phyloP scores from a whole-genome alignment of 2,329 filamentous ascomycete species.

The Pseudopyrenochaeta lycopersici region DNA sequence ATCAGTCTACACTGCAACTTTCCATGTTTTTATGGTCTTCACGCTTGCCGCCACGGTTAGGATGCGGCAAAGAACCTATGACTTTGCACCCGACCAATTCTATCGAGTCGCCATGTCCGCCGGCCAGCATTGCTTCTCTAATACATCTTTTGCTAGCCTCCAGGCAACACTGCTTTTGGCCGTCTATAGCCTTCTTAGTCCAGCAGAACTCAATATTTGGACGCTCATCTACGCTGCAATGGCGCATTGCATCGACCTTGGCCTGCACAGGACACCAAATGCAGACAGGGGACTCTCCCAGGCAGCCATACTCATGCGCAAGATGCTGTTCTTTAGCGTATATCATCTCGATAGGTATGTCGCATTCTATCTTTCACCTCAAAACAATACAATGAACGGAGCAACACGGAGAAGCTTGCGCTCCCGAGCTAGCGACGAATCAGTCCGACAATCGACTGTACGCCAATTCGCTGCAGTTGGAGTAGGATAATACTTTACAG shows the following conservation, averaged over 20 bases:
- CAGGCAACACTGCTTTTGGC: slow-evolving; percentile 45
- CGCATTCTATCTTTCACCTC: not conserved
- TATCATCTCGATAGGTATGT: slow-evolving; percentile 48
- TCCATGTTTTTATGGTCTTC: slow-evolving; percentile 50
- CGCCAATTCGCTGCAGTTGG: too few species aligned
- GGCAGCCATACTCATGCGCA: slow-evolving; percentile 18
- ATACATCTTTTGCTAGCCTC: slow-evolving; percentile 44
- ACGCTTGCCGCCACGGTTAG: slow-evolving; percentile 48
- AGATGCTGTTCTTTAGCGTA: slow-evolving; percentile 47
- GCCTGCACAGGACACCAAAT: slow-evolving; percentile 47
- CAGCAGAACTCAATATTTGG: slow-evolving; percentile 49
- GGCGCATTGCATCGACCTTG: slow-evolving; percentile 51
- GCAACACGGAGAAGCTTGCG: too few species aligned
- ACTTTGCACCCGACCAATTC: slow-evolving; percentile 46
- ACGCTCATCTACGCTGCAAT: slow-evolving; percentile 49
- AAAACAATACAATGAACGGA: too few species aligned
- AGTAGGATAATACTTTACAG: too few species aligned
- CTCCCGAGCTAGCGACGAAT: too few species aligned
- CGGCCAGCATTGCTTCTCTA: slow-evolving; percentile 44
- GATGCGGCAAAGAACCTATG: slow-evolving; percentile 45
- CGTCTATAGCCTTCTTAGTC: slow-evolving; percentile 45
- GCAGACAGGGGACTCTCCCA: slow-evolving; percentile 5
- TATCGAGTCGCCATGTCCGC: slow-evolving; percentile 44
- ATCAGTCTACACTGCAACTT: slow-evolving; percentile 33
- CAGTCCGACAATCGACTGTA: too few species aligned